Conservation (phyloP, 164 flowering plant genomes). For the Stephania cephalantha region DNA sequence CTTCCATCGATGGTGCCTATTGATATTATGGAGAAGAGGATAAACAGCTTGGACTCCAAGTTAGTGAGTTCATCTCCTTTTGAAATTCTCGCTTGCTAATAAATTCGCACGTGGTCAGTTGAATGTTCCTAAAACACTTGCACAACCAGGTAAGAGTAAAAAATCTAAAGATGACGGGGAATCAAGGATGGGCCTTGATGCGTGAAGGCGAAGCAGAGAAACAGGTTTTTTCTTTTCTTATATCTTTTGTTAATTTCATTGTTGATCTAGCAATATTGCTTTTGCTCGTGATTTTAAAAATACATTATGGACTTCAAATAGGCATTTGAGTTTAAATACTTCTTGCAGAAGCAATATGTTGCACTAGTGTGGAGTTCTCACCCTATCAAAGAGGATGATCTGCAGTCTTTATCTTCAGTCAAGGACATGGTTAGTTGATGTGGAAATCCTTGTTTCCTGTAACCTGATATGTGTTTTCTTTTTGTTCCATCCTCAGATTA, state of each 20-base stretch:
- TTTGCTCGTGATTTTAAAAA: background rate
- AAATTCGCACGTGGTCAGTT: background rate
- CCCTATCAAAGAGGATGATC: constrained; percentile 59
- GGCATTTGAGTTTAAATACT: background rate
- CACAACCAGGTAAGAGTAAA: constrained; percentile 56
- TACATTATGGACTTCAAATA: background rate
- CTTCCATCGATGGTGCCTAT: constrained; percentile 43
- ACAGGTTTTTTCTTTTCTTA: constrained; percentile 46
- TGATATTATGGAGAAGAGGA: constrained; percentile 47
- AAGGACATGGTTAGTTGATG: constrained; percentile 57
- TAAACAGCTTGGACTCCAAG: constrained; percentile 49
- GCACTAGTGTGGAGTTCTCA: constrained; percentile 97
- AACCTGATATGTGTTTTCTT: background rate
- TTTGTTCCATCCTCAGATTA: background rate
- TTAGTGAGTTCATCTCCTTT: constrained; percentile 40
- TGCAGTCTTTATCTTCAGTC: constrained; percentile 45
- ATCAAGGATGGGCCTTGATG: constrained; percentile 75
- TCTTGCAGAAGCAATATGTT: constrained; percentile 86
- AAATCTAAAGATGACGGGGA: constrained; percentile 62
- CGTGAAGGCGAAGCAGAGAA: constrained; percentile 99
- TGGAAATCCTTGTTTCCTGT: background rate
- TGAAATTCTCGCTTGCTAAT: background rate
- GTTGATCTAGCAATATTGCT: background rate
- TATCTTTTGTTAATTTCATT: background rate
- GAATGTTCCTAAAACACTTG: background rate